Base-by-base conservation (phyloP, 371 early-diverging fungal genomes). In the Funneliformis caledonium region DNA sequence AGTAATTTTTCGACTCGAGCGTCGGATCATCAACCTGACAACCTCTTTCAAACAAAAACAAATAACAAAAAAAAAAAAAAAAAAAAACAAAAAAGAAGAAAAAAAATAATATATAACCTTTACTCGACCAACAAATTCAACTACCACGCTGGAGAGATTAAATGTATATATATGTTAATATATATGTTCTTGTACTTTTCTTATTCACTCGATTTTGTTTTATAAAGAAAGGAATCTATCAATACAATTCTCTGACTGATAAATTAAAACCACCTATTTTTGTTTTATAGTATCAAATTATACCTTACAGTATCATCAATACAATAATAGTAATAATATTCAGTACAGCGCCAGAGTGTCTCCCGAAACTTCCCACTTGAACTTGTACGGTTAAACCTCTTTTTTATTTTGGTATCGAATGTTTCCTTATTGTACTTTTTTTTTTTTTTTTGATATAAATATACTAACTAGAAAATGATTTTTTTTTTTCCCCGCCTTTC, bases 101-200 rank as follows among this genome's bases (percentile, higher is more conserved):
- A 2, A 61, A 8, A 37, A 37, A 37, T 2, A 37, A 37, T 26
- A 26, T 26, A 26, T 26, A 37, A 37, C 1, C 37, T 3, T 37
- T 37, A 37, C 37, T 37, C 37, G 37, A 37, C 37, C 37, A 37
- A 50, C 50, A 11, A 50, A 50, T 14, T 11, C 50, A 50, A 50
- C 37, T 16, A 33, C n/a, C 65, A 65, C 65, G 65, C 65, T 65
- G 65, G 65, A 65, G 65, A 65, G 37, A 65, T 33, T 65, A 65
- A 65, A 65, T 26, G 65, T 33, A 33, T 65, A 4, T 37, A 65
- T 65, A 33, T 65, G 1, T 37, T 65, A 61, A 6, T 61, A 19
- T 26, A 22, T 26, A 61, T 22, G 19, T 22, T 26, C 7, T 26
- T n/a, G 19, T 61, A 11, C 61, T 61, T 26, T 22, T 26, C 61